These are phyloP conservation scores for Allomyces javanicus DNA, from an alignment of 192 early-diverging fungal species.

Conservation along the genomic window DNA sequence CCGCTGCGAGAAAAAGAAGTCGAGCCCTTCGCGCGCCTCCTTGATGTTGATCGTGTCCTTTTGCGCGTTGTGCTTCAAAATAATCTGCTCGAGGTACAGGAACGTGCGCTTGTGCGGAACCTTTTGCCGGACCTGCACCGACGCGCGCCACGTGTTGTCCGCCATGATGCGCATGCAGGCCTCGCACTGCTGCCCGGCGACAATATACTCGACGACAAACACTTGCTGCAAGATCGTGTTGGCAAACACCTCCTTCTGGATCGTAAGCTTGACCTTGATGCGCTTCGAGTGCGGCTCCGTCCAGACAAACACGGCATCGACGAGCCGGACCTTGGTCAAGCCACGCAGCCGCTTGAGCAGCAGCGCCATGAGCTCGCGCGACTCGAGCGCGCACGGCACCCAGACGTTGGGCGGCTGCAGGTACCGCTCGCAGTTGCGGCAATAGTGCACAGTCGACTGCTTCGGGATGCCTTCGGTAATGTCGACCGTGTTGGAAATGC, in stretches of 20 bases:
- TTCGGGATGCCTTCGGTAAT: conserved; percentile 98
- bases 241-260: conserved; percentile 95
- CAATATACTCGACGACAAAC: conserved; percentile 87
- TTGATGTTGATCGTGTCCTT: conserved; percentile 97
- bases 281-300: conserved; percentile 83
- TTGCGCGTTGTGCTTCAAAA: conserved; percentile 93
- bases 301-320: conserved; percentile 97
- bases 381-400: conserved; percentile 73
- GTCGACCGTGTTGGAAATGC: conserved; percentile 89
- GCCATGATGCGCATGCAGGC: conserved; percentile 90
- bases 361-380: conserved; percentile 70
- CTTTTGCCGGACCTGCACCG: conserved; percentile 95
- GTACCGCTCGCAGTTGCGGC: conserved; percentile 91
- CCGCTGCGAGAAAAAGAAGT: conserved; percentile 85
- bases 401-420: conserved; percentile 85
- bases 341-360: conserved; percentile 86
- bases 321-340: conserved; percentile 74
- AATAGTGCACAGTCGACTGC: conserved; percentile 86
- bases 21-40: conserved; percentile 84
- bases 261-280: conserved; percentile 93
- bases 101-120: conserved; percentile 95
- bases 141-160: conserved; percentile 94
- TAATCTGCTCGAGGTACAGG: conserved; percentile 93
- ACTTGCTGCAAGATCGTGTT: conserved; percentile 89
- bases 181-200: conserved; percentile 80